phyloP scores from a whole-genome alignment of 306 rosid genomes.

The Casuarina glauca region DNA sequence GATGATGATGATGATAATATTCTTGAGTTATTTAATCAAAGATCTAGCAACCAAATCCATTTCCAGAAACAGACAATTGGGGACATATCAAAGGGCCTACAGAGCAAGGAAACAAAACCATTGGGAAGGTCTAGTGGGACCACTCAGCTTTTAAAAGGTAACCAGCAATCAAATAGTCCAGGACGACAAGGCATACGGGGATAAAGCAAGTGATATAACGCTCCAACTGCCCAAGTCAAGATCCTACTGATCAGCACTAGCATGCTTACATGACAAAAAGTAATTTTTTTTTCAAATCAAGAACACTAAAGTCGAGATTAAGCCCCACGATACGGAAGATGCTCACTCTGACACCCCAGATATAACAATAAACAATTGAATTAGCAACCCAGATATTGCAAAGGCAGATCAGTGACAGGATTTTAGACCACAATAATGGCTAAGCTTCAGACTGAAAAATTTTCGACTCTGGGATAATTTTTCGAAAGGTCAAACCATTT shows the following conservation, averaged over 20 bases:
- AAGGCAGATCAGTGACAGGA: slow-evolving; percentile 7
- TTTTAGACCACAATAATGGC: slow-evolving; percentile 21
- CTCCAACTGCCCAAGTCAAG: slow-evolving; percentile 50
- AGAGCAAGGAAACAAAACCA: slow-evolving; percentile 36
- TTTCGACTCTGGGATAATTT: background rate
- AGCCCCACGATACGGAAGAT: background rate
- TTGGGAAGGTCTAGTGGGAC: slow-evolving; percentile 47
- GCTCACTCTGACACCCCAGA: background rate
- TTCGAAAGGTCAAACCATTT: background rate
- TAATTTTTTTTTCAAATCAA: background rate
- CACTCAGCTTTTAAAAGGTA: slow-evolving; percentile 40
- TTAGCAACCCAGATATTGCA: background rate
- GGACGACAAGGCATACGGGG: slow-evolving; percentile 53
- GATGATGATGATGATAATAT: slow-evolving; percentile 5
- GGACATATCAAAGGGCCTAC: slow-evolving; percentile 29
- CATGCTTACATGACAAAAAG: slow-evolving; percentile 15
- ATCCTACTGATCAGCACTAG: slow-evolving; percentile 20
- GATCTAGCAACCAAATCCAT: slow-evolving; percentile 27
- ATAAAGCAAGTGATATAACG: slow-evolving; percentile 48
- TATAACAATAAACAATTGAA: background rate
- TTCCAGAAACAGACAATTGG: slow-evolving; percentile 31
- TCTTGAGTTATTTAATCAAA: slow-evolving; percentile 19
- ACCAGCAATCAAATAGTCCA: slow-evolving; percentile 48
- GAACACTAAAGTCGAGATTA: slow-evolving; percentile 1
- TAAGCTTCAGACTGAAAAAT: slow-evolving; percentile 8